A percentile compares a stretch with the other conserved stretches of the same genome.
Evolutionary conservation across 2,329 filamentous ascomycete genomes (phyloP).

Genomic region (Nemania sp.): DNA sequence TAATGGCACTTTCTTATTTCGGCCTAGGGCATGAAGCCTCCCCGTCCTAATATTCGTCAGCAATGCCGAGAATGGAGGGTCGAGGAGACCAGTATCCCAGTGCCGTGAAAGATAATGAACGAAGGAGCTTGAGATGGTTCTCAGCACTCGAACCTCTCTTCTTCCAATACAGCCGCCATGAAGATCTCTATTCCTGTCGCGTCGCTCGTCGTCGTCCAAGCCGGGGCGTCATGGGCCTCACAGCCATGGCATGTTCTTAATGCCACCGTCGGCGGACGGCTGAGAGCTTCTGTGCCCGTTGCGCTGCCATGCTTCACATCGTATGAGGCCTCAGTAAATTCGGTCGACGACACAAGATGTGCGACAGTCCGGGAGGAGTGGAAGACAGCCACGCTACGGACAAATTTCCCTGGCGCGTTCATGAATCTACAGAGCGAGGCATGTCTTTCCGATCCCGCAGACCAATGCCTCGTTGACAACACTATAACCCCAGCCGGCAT

Average conservation of each 20-base stretch:
- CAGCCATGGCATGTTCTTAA: constrained; percentile 27
- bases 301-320: constrained; percentile 37
- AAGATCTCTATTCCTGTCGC: constrained; percentile 7
- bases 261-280: constrained; percentile 28
- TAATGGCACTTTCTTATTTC: constrained; percentile 18
- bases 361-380: constrained; percentile 31
- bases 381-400: constrained; percentile 29
- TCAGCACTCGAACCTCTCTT: background rate
- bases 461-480: constrained; percentile 38
- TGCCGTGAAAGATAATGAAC: background rate
- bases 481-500: constrained; percentile 28
- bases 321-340: constrained; percentile 28
- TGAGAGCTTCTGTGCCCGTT: constrained; percentile 29
- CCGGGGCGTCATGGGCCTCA: constrained; percentile 1
- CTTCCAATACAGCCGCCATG: constrained; percentile 7
- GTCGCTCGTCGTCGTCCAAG: constrained; percentile 9
- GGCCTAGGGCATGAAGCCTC: constrained; percentile 12
- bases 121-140: background rate
- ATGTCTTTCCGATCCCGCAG: constrained; percentile 32
- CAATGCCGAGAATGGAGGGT: too few relatives aligned
- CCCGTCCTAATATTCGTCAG: constrained; percentile 14
- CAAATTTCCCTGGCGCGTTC: constrained; percentile 31
- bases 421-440: constrained; percentile 38
- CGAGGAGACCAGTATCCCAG: background rate
- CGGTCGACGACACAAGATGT: constrained; percentile 29